Evolutionary conservation across 805 yeast genomes (phyloP).

Genomic region (Cyberlindnera euphorbiae): DNA sequence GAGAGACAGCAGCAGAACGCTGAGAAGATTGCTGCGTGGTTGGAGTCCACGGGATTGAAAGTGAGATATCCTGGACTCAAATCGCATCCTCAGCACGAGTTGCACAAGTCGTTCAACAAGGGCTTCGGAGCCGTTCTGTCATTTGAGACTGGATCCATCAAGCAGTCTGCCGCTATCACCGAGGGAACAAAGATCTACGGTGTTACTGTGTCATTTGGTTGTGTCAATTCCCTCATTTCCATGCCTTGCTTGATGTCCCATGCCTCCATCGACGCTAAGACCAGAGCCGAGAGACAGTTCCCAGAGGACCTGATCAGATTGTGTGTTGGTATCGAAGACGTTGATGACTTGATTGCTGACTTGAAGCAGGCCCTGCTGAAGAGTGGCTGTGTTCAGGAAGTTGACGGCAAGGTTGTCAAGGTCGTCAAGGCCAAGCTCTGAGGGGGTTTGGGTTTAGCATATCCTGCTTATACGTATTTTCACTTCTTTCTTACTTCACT

Average conservation of each 20-base stretch:
- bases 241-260: constrained; percentile 96
- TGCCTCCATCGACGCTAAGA: constrained; percentile 88
- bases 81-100: constrained; percentile 74
- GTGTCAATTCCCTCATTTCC: constrained; percentile 87
- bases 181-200: constrained; percentile 75
- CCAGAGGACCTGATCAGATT: constrained; percentile 90
- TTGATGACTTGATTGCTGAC: constrained; percentile 78
- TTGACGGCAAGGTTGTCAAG: constrained; percentile 25
- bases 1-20: constrained; percentile 88
- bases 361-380: constrained; percentile 62
- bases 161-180: constrained; percentile 63
- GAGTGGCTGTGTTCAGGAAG: constrained; percentile 50
- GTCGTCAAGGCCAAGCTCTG: constrained; percentile 19
- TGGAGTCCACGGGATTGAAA: constrained; percentile 54
- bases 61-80: constrained; percentile 85
- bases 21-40: constrained; percentile 65
- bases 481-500: background rate
- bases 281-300: constrained; percentile 81
- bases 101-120: constrained; percentile 69
- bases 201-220: constrained; percentile 90
- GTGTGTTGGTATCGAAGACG: constrained; percentile 87
- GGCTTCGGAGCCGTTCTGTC: constrained; percentile 90
- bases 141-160: constrained; percentile 79
- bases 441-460: background rate
- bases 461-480: background rate